Conservation (phyloP, 306 rosid species). For the Vicia villosa region DNA sequence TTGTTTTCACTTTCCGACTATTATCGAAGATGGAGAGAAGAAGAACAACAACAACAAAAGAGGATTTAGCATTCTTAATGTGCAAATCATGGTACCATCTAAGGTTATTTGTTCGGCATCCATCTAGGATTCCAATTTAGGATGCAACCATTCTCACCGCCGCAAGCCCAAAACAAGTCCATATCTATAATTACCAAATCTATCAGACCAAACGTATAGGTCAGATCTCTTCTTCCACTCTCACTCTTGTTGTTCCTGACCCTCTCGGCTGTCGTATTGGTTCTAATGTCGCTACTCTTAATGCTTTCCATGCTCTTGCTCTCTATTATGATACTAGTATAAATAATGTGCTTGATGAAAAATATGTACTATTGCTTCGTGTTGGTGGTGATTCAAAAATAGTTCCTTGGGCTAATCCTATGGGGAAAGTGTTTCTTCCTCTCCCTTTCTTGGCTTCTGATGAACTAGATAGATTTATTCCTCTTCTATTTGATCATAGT, state of each 20-base stretch:
- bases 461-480: no score
- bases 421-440: conserved; percentile 94
- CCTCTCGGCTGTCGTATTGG: conserved; percentile 83
- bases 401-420: conserved; percentile 96
- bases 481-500: no score
- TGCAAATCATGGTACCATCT: conserved; percentile 86
- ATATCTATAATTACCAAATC: conserved; percentile 84
- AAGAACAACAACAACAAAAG: conserved; percentile 44
- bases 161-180: conserved; percentile 85
- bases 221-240: conserved; percentile 65
- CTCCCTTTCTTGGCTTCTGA: no score
- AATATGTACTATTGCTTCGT: conserved; percentile 76
- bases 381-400: conserved; percentile 98
- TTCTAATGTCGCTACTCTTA: conserved; percentile 87
- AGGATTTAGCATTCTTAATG: conserved; percentile 59
- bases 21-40: conserved; percentile 40
- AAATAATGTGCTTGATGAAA: conserved; percentile 45
- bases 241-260: conserved; percentile 89
- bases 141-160: conserved; percentile 91
- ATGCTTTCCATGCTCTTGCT: conserved; percentile 76
- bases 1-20: neutral
- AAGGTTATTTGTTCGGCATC: conserved; percentile 73
- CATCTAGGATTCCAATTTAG: conserved; percentile 82
- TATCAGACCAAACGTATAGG: conserved; percentile 79
- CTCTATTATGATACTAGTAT: conserved; percentile 33